These are phyloP conservation scores for Albizia julibrissin DNA, from an alignment of 306 rosid species.

Conservation along the genomic window DNA sequence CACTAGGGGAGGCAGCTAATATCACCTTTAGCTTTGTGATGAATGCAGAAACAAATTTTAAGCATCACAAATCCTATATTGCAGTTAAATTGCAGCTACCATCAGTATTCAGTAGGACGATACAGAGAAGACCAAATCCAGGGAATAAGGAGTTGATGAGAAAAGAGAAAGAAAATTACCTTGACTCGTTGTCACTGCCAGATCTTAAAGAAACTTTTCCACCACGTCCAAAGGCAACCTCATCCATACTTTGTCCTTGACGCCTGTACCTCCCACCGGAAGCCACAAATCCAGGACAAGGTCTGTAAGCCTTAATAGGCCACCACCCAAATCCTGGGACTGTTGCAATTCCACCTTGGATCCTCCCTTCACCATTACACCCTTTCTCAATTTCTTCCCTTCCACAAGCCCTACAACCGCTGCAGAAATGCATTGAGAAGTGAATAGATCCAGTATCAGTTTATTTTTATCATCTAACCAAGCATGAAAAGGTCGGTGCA, in stretches of 20 bases:
- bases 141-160: not conserved
- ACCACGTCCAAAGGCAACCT: conserved; percentile 82
- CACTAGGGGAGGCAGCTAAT: not conserved
- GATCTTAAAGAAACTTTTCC: conserved; percentile 31
- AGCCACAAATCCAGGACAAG: conserved; percentile 86
- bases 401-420: conserved; percentile 91
- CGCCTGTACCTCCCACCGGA: conserved; percentile 85
- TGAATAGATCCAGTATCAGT: not conserved
- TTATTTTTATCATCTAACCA: not conserved
- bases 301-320: conserved; percentile 97
- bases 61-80: not conserved
- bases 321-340: conserved; percentile 99
- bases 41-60: conserved; percentile 1
- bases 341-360: conserved; percentile 96
- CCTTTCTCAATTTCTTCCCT: conserved; percentile 78
- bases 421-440: conserved; percentile 27
- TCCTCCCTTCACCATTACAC: conserved; percentile 94
- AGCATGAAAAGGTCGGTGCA: not conserved
- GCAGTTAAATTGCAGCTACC: not conserved
- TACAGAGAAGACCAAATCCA: not conserved
- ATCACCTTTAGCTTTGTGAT: not conserved
- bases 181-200: conserved; percentile 36
- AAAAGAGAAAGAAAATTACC: conserved; percentile 33
- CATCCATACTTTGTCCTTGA: conserved; percentile 91
- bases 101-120: not conserved